Base-by-base conservation (phyloP, 768 basidiomycete species). In the Boletus eberwhitei region DNA sequence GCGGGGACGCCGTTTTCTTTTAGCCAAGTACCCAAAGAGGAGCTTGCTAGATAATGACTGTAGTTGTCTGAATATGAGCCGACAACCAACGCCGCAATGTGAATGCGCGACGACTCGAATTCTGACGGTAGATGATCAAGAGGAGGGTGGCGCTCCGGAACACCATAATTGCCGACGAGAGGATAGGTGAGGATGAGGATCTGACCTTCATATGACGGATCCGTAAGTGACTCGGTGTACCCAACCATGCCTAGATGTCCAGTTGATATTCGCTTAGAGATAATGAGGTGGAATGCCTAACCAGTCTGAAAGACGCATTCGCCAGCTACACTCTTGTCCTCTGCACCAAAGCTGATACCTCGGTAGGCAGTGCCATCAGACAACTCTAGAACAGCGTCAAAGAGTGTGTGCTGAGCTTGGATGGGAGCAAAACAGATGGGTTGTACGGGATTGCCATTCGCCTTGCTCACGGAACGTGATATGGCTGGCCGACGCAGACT, bases 281-380 rank as follows among this genome's bases (percentile, higher is more conserved):
- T 40, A 36, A 57, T 49, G 26, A 54, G 21, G 22, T 55, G 48
- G 53, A 48, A 58, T 43, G 65, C 62, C 87, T 70, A 66, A 95
- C 97, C 97, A 38, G 97, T 99, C 77, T 98, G 96, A 76, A 99
- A 99, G 67, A 99, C 97, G 72, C 97, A 98, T 82, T 99, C 97
- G 64, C 97, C 97, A 17, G 96, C 82, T 32, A 96, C 80, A 67
- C 91, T 94, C 74, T 93, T 95, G 43, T 81, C 83, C 63, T 92
- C 82, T 5, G 93, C 93, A 65, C 97, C 97, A 67, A 99, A 98
- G 66, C 89, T 93, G 69, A 90, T 86, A 35, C 97, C 97, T 53
- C 88, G 78, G 65, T 85, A 91, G 1, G 89, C 87, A 51, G 91
- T 83, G 4, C 95, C 96, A 73, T 98, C 96, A 45, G 81, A 81